phyloP scores from a whole-genome alignment of 805 yeast species.

The Torulaspora microellipsoides region DNA sequence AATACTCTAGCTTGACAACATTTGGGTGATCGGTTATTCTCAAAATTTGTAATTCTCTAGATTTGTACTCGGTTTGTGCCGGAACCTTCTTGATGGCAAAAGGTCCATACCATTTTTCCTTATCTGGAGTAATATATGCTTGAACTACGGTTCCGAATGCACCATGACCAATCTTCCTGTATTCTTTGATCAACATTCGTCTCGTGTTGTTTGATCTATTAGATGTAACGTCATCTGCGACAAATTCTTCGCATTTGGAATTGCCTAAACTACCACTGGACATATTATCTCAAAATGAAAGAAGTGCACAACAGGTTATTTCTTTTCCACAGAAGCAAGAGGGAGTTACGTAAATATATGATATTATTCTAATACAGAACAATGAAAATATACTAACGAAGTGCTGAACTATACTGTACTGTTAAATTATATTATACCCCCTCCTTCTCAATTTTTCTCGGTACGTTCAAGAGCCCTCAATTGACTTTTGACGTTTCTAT shows the following conservation, averaged over 20 bases:
- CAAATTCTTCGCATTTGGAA: constrained; percentile 38
- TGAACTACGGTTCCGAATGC: constrained; percentile 84
- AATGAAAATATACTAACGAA: too few species aligned
- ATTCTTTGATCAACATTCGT: constrained; percentile 67
- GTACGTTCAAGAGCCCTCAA: too few species aligned
- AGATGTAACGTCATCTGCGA: constrained; percentile 59
- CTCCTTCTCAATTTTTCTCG: too few species aligned
- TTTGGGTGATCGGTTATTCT: constrained; percentile 77
- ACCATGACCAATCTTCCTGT: constrained; percentile 76
- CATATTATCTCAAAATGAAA: constrained; percentile 1
- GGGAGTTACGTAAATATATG: too few species aligned
- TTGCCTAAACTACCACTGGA: constrained; percentile 8
- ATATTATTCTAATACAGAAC: too few species aligned
- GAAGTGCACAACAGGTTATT: background rate
- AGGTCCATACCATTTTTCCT: constrained; percentile 63
- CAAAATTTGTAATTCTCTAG: constrained; percentile 73
- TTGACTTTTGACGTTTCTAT: too few species aligned
- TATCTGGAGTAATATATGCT: constrained; percentile 49
- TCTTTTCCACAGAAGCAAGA: too few species aligned
- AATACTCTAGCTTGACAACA: constrained; percentile 63
- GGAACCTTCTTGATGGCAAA: constrained; percentile 82
- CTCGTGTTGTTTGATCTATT: constrained; percentile 48
- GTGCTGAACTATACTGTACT: too few species aligned
- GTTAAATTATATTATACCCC: too few species aligned
- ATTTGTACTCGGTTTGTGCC: constrained; percentile 81